Evolutionary conservation across 2,329 filamentous ascomycete species (phyloP), one percentile per base, ranked within the genome.

Genomic region (Chalara sp.): DNA sequence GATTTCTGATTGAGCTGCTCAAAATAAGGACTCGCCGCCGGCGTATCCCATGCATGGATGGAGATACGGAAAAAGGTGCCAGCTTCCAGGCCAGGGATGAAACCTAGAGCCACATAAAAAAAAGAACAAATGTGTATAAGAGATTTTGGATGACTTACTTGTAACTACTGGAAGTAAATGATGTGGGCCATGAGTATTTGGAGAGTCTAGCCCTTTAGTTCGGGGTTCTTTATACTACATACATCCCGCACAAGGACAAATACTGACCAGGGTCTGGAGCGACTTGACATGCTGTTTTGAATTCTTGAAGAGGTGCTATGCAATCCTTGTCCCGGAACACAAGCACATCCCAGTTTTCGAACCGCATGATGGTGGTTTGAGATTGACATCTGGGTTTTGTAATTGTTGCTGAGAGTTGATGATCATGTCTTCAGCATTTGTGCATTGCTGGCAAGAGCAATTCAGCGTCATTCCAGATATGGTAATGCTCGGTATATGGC

Each of bases 291-390:
- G 80, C 76, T 6, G 87, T 88, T 63, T 83, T 84, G 75, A 93
- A 95, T 68, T 95, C 89, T 67, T 88, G 87, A 50, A 91, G 68
- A 1, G 89, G 89, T 10, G 86, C 70, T 60, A 81, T 83, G 59
- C 76, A 82, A 54, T 78, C 76, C 54, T 67, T 68, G 12, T 72
- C 71, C 0, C 87, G 84, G 65, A 95, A 95, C 54, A 95, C 74
- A 42, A 95, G 79, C 50, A 93, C 79, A 62, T 95, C 89, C 89
- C 89, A 95, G 62, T 89, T 83, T 60, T 89, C 80, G 74, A 86
- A 95, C 53, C 89, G 83, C 89, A 95, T 95, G 43, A 51, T 60
- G 44, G 49, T 32, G 21, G 21, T 21, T 21, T 21, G 21, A 21
- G 21, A 21, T 21, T 21, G 21, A 21, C 21, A 21, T 21, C 21